Conservation (phyloP, 2,329 filamentous ascomycete genomes). For the Colletotrichum tropicale region DNA sequence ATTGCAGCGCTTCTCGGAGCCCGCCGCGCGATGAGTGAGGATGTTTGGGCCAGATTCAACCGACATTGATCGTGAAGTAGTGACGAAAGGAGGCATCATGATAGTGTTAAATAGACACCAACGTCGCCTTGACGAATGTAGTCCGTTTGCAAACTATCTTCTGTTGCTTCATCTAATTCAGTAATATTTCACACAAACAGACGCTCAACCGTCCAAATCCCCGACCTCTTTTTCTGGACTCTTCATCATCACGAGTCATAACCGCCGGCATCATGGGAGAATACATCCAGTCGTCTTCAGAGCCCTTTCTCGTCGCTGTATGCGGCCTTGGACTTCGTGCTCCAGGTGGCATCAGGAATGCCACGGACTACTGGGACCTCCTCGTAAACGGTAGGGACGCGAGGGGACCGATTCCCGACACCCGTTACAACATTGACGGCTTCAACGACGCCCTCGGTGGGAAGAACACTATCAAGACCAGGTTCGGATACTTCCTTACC, state of each 20-base stretch:
- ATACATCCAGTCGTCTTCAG: background rate
- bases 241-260: background rate
- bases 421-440: background rate
- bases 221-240: background rate
- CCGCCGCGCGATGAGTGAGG: background rate
- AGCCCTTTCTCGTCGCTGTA: background rate
- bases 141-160: background rate
- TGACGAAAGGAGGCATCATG: fast-evolving
- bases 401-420: background rate
- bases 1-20: background rate
- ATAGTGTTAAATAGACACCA: background rate
- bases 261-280: background rate
- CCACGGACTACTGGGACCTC: background rate
- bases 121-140: background rate
- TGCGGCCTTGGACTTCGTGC: background rate
- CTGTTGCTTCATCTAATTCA: background rate
- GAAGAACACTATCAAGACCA: background rate
- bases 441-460: background rate
- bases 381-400: background rate
- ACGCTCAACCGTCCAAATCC: background rate
- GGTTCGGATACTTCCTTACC: background rate
- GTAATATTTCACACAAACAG: background rate
- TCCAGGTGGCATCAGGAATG: background rate
- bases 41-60: background rate
- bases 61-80: background rate